These are phyloP conservation scores for Zalaria obscura DNA, from an alignment of 2,329 filamentous ascomycete genomes.

Conservation along the genomic window DNA sequence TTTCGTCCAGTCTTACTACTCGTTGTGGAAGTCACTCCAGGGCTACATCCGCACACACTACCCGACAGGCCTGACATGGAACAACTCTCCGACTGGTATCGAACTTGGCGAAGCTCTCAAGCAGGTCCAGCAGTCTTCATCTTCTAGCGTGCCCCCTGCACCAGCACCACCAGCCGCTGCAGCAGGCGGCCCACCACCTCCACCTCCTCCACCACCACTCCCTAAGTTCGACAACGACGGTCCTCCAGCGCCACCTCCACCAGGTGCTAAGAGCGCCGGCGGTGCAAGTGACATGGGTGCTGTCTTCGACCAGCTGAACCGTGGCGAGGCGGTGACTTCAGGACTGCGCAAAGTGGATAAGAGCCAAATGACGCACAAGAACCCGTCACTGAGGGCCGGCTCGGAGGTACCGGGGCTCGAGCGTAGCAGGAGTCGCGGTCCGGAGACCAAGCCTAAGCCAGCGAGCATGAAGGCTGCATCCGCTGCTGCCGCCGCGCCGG, in stretches of 20 bases:
- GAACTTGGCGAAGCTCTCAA: constrained; percentile 58
- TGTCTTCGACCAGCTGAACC: constrained; percentile 85
- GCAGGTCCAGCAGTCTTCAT: constrained; percentile 24
- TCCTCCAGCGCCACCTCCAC: constrained; percentile 51
- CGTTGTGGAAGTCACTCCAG: constrained; percentile 69
- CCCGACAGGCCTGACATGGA: constrained; percentile 71
- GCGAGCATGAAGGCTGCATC: constrained; percentile 33
- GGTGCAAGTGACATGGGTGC: constrained; percentile 55
- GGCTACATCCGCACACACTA: constrained; percentile 79
- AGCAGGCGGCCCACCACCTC: constrained; percentile 44
- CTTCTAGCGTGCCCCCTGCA: constrained; percentile 18
- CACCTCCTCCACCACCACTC: constrained; percentile 52
- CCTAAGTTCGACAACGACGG: constrained; percentile 29
- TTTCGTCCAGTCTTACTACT: constrained; percentile 88
- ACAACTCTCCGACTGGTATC: constrained; percentile 47
- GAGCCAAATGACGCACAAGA: constrained; percentile 97
- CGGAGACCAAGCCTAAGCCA: constrained; percentile 50
- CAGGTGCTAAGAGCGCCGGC: constrained; percentile 26
- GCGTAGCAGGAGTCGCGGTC: constrained; percentile 72
- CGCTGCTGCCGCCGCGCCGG: constrained; percentile 8
- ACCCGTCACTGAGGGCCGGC: constrained; percentile 65
- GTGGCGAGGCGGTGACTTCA: constrained; percentile 75
- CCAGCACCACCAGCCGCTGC: constrained; percentile 17
- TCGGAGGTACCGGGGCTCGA: constrained; percentile 49
- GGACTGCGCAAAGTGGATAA: constrained; percentile 86